Conservation (phyloP, 495 filamentous ascomycete genomes). For the Viridothelium virens region DNA sequence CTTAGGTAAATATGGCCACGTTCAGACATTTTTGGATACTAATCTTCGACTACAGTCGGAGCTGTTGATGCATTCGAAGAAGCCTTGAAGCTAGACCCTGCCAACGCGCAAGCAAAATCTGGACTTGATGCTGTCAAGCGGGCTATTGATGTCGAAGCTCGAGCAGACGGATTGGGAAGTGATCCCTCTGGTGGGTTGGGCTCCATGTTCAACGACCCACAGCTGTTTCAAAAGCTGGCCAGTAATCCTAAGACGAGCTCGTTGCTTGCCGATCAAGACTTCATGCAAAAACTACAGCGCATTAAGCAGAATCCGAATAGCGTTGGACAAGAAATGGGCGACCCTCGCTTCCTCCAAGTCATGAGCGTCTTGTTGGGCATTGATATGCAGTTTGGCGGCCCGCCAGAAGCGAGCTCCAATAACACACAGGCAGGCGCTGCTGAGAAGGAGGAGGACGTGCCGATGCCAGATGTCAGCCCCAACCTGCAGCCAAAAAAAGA, state of each 20-base stretch:
- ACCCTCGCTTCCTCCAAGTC: constrained; percentile 88
- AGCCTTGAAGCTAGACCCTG: constrained; percentile 81
- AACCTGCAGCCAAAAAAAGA: constrained; percentile 47
- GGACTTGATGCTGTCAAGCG: constrained; percentile 74
- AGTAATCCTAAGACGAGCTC: constrained; percentile 84
- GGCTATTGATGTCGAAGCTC: constrained; percentile 75
- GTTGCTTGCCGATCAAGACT: constrained; percentile 74
- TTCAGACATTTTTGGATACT: not conserved
- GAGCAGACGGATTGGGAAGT: constrained; percentile 53
- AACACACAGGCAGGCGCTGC: constrained; percentile 35
- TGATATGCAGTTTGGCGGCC: constrained; percentile 76
- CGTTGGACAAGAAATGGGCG: constrained; percentile 70
- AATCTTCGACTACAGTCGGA: constrained; percentile 38
- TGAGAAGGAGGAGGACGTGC: constrained; percentile 60
- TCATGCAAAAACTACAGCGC: constrained; percentile 82
- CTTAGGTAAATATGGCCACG: constrained; percentile 46
- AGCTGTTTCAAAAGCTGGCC: constrained; percentile 80
- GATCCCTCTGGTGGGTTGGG: constrained; percentile 72
- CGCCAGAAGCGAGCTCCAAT: constrained; percentile 43
- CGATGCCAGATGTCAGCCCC: constrained; percentile 63
- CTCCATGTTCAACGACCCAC: constrained; percentile 87
- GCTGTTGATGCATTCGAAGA: constrained; percentile 86
- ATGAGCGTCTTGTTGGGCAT: constrained; percentile 89
- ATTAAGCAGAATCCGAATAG: constrained; percentile 73
- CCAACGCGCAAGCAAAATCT: constrained; percentile 85